Conservation (phyloP, 2,329 filamentous ascomycete genomes). For the Fusarium humuli region DNA sequence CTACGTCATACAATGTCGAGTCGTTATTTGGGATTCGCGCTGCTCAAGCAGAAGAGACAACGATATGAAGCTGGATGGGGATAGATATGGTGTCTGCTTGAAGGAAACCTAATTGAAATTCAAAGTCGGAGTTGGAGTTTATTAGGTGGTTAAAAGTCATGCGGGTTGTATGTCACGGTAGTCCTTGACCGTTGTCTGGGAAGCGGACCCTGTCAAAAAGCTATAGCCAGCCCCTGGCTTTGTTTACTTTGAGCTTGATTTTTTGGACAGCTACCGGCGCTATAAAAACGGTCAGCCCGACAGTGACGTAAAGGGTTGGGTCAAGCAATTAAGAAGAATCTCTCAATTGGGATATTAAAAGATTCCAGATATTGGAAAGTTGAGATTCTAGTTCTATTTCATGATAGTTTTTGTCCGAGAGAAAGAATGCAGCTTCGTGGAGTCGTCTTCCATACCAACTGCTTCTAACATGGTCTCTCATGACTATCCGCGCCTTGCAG, state of each 20-base stretch:
- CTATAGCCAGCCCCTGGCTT: constrained; percentile 47
- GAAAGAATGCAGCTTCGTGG: constrained; percentile 37
- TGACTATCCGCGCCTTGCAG: constrained; percentile 14
- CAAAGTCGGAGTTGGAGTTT: constrained; percentile 34
- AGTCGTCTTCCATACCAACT: constrained; percentile 35
- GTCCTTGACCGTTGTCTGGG: constrained; percentile 51
- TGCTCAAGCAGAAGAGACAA: constrained; percentile 18
- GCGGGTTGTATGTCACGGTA: constrained; percentile 31
- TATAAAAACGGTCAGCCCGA: constrained; percentile 17
- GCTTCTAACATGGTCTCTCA: constrained; percentile 13
- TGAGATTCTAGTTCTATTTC: background rate
- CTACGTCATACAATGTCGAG: constrained; percentile 43
- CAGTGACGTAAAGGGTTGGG: constrained; percentile 18
- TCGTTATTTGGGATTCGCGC: constrained; percentile 23
- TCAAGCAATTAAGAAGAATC: constrained; percentile 1
- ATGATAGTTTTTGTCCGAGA: background rate
- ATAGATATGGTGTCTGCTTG: constrained; percentile 6
- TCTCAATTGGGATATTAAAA: background rate
- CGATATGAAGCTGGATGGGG: constrained; percentile 13
- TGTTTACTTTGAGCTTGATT: constrained; percentile 56
- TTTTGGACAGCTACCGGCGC: constrained; percentile 44
- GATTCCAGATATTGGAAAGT: background rate
- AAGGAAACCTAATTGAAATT: constrained; percentile 4
- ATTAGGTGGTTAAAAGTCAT: constrained; percentile 41
- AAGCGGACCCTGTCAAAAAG: constrained; percentile 48